Percentiles rank a stretch among this genome's conserved stretches.
These are phyloP conservation scores for Wallacemonas collosoma DNA, from an alignment of 208 protist species.

Conservation along the genomic window DNA sequence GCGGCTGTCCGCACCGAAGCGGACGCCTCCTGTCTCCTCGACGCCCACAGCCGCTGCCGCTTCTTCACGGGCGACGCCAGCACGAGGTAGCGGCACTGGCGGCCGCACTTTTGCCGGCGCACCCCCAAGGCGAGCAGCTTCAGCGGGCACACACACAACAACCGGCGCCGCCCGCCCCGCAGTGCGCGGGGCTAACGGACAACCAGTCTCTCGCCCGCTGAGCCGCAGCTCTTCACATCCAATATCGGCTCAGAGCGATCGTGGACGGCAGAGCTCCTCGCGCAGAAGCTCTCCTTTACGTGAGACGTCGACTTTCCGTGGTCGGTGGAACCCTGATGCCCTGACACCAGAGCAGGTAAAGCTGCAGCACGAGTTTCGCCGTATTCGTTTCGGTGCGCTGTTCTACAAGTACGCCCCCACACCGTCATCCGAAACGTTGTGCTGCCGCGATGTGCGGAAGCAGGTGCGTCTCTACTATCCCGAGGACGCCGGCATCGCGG, in stretches of 20 bases:
- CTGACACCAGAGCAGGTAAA: slow-evolving; percentile 10
- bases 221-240: no score
- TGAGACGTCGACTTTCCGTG: background rate
- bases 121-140: background rate
- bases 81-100: background rate
- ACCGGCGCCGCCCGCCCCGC: background rate
- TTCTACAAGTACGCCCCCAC: slow-evolving; percentile 82
- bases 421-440: slow-evolving; percentile 31
- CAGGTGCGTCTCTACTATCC: slow-evolving; percentile 60
- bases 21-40: background rate
- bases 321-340: slow-evolving; percentile 6
- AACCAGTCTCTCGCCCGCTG: no score
- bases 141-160: background rate
- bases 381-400: slow-evolving; percentile 71
- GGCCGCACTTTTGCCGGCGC: background rate
- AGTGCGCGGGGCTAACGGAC: no score
- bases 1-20: background rate
- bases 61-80: background rate
- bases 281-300: background rate
- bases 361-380: slow-evolving; percentile 39
- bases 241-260: no score
- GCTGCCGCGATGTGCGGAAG: slow-evolving; percentile 40
- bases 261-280: background rate
- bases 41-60: background rate
- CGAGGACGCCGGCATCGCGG: slow-evolving; percentile 57